phyloP scores from a whole-genome alignment of 805 yeast species.

The Saccharomyces jurei region DNA sequence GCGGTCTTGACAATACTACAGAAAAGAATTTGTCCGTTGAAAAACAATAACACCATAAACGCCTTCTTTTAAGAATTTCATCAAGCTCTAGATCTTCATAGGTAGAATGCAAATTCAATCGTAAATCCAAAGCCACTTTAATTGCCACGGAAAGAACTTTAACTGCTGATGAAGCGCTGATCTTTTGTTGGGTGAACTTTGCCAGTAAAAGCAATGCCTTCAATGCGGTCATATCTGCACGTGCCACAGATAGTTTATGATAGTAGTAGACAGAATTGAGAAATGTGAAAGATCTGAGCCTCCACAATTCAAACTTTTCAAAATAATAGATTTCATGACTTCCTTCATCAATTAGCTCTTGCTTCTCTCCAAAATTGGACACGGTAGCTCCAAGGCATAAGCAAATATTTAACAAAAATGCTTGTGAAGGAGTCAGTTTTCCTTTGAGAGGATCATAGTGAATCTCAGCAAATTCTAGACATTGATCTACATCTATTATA shows the following conservation, averaged over 20 bases:
- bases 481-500: constrained; percentile 3
- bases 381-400: constrained; percentile 8
- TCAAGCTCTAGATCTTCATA: constrained; percentile 29
- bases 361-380: constrained; percentile 7
- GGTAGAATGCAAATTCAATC: constrained; percentile 44
- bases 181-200: constrained; percentile 25
- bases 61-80: constrained; percentile 32
- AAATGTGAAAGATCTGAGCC: constrained; percentile 22
- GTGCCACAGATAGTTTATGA: constrained; percentile 30
- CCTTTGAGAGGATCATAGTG: constrained; percentile 3
- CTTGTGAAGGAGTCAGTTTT: constrained; percentile 9
- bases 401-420: constrained; percentile 11
- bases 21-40: constrained; percentile 9
- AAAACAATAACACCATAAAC: constrained; percentile 39
- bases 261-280: constrained; percentile 40
- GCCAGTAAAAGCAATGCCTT: constrained; percentile 43
- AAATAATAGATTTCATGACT: neutral
- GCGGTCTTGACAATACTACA: constrained; percentile 7
- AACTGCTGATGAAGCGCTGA: constrained; percentile 35
- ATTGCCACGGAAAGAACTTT: constrained; percentile 37
- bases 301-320: constrained; percentile 4
- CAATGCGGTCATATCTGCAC: constrained; percentile 43
- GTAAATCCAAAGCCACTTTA: constrained; percentile 46
- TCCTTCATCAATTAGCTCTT: constrained; percentile 10
- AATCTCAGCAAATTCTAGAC: constrained; percentile 3